Conservation (phyloP, 495 filamentous ascomycete genomes). For the Hypomontagnella submonticulosa region DNA sequence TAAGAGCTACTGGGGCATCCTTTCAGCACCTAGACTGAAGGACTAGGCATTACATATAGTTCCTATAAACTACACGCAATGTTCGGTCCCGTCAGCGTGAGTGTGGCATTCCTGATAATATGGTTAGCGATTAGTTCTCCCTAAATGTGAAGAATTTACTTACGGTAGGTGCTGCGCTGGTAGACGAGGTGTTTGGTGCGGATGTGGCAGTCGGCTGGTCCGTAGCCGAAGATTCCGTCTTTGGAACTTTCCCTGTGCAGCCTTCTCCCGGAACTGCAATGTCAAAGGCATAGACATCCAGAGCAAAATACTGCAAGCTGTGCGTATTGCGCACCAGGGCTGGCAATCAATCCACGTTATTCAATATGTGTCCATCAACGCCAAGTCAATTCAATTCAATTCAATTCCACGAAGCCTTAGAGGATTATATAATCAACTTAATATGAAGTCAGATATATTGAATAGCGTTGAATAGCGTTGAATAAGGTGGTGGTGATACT, state of each 20-base stretch:
- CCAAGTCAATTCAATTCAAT: too few species aligned
- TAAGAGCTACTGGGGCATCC: too few species aligned
- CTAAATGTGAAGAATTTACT: neutral
- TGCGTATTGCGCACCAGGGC: conserved; percentile 63
- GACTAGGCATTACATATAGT: neutral
- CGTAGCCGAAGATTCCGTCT: conserved; percentile 2
- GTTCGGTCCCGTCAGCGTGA: conserved; percentile 40
- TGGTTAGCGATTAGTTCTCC: neutral
- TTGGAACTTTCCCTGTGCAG: conserved; percentile 53
- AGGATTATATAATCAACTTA: too few species aligned
- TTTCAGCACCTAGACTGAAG: too few species aligned
- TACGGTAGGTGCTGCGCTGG: conserved; percentile 24
- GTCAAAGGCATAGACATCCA: conserved; percentile 67
- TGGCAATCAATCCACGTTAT: too few species aligned
- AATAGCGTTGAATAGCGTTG: too few species aligned
- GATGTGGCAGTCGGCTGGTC: conserved; percentile 8
- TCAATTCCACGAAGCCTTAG: too few species aligned
- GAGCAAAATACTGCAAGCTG: conserved; percentile 66
- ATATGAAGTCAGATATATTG: too few species aligned
- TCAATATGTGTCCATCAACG: too few species aligned
- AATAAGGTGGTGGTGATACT: too few species aligned
- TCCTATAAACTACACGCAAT: conserved; percentile 30
- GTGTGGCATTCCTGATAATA: conserved; percentile 36
- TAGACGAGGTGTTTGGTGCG: conserved; percentile 4
- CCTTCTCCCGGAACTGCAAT: conserved; percentile 64